A percentile compares a stretch with the other conserved stretches of the same genome.
These are phyloP conservation scores for Boletus reticulatus DNA, from an alignment of 768 basidiomycete species.

Conservation along the genomic window DNA sequence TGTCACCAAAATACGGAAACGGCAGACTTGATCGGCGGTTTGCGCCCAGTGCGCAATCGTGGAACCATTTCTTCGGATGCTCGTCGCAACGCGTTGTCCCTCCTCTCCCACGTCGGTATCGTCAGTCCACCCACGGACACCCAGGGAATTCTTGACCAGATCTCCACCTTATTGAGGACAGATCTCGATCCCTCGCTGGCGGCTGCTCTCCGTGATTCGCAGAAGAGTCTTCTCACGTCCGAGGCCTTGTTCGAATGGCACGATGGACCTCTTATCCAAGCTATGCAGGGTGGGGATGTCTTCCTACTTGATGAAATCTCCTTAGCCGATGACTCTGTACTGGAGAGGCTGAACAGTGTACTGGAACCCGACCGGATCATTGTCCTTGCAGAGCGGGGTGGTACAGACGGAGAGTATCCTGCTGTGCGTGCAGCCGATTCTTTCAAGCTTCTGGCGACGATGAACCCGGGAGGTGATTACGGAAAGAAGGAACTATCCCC, in stretches of 20 bases:
- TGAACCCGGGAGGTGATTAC: constrained; percentile 99
- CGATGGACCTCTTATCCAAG: constrained; percentile 92
- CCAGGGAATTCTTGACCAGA: constrained; percentile 27
- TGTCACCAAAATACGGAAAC: constrained; percentile 99
- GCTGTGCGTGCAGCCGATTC: constrained; percentile 58
- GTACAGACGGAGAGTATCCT: constrained; percentile 64
- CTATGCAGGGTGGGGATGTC: constrained; percentile 83
- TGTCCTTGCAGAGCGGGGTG: constrained; percentile 91
- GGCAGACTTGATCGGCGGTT: constrained; percentile 91
- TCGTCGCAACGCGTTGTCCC: constrained; percentile 38
- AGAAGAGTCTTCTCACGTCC: constrained; percentile 45
- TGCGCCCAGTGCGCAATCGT: constrained; percentile 85
- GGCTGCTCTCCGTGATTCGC: constrained; percentile 40
- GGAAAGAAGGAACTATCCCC: constrained; percentile 99
- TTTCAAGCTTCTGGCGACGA: constrained; percentile 94
- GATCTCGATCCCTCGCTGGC: constrained; percentile 32
- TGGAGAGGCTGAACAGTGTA: constrained; percentile 95
- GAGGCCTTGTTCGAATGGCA: constrained; percentile 95
- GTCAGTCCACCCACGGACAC: constrained; percentile 19
- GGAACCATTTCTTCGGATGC: constrained; percentile 50
- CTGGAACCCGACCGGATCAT: constrained; percentile 88
- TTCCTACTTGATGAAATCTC: constrained; percentile 97
- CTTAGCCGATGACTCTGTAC: constrained; percentile 94
- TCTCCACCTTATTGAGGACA: constrained; percentile 18
- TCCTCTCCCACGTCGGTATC: constrained; percentile 45